Conservation (phyloP, 441 rosid species). For the Mallotus japonicus region DNA sequence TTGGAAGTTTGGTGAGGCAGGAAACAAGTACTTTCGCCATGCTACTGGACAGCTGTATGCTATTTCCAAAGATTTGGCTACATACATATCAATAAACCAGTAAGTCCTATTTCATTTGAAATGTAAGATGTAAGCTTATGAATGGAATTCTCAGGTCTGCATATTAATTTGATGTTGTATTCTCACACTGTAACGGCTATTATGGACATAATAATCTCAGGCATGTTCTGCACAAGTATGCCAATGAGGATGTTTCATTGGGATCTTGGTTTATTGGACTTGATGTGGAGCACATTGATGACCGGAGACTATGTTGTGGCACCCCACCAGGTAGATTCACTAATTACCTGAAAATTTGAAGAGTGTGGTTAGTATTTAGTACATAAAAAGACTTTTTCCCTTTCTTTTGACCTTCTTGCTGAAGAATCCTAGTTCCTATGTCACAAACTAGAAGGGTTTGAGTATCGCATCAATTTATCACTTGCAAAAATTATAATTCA, state of each 20-base stretch:
- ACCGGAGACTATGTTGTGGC: conserved; percentile 92
- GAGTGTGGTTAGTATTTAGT: background rate
- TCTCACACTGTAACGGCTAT: conserved; percentile 9
- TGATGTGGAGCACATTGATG: conserved; percentile 86
- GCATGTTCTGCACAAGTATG: conserved; percentile 94
- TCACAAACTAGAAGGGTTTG: conserved; percentile 19
- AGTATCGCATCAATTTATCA: conserved; percentile 27
- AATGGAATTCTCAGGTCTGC: conserved; percentile 10
- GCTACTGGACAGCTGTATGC: conserved; percentile 95
- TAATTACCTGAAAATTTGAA: conserved; percentile 5
- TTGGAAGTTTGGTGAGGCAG: conserved; percentile 96
- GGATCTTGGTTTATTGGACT: conserved; percentile 98
- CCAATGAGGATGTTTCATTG: conserved; percentile 93
- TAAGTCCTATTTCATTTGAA: conserved; percentile 38
- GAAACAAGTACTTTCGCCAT: conserved; percentile 95
- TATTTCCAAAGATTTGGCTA: conserved; percentile 84
- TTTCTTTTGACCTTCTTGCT: conserved; percentile 6
- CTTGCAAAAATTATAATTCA: conserved; percentile 23
- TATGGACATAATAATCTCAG: conserved; percentile 41
- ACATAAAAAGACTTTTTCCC: background rate
- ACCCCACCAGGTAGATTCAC: conserved; percentile 80
- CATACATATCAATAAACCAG: conserved; percentile 90
- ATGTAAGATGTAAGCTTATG: conserved; percentile 14
- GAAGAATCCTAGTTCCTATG: conserved; percentile 23
- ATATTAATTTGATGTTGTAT: conserved; percentile 3